phyloP scores from a whole-genome alignment of 768 basidiomycete species.

The Auriscalpium orientale region DNA sequence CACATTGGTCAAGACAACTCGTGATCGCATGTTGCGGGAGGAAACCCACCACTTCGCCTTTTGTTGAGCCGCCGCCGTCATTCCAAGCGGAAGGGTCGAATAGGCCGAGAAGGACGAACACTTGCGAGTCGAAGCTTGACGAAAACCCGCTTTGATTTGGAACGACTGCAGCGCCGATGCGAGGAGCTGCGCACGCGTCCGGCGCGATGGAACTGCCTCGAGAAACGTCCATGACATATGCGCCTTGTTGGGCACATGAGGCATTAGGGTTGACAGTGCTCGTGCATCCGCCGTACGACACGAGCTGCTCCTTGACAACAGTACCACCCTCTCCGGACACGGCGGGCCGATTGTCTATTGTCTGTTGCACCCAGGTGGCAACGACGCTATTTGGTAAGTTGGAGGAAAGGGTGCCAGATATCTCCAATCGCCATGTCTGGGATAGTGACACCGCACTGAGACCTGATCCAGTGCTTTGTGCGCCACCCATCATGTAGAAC shows the following conservation, averaged over 20 bases:
- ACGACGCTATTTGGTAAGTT: conserved; percentile 45
- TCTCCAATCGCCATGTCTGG: conserved; percentile 62
- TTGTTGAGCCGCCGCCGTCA: conserved; percentile 50
- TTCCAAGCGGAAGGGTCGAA: conserved; percentile 61
- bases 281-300: conserved; percentile 58
- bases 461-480: conserved; percentile 29
- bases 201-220: conserved; percentile 34
- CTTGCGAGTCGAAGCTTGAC: conserved; percentile 52
- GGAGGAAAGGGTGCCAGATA: conserved; percentile 66
- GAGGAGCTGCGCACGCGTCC: conserved; percentile 51
- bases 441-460: conserved; percentile 38
- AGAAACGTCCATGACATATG: conserved; percentile 59
- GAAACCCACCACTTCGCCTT: conserved; percentile 63
- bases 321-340: conserved; percentile 49
- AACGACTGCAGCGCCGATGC: conserved; percentile 49
- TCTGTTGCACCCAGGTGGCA: conserved; percentile 55
- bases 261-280: conserved; percentile 29
- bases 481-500: conserved; percentile 70
- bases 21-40: background rate
- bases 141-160: conserved; percentile 54
- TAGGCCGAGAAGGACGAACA: conserved; percentile 61
- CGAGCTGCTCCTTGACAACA: conserved; percentile 43
- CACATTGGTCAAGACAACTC: background rate
- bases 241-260: conserved; percentile 51
- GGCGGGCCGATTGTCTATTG: conserved; percentile 32